Evolutionary conservation across 345 rosid genomes (phyloP), one percentile per base, ranked within the genome.

Genomic region (Brassica rapa): DNA sequence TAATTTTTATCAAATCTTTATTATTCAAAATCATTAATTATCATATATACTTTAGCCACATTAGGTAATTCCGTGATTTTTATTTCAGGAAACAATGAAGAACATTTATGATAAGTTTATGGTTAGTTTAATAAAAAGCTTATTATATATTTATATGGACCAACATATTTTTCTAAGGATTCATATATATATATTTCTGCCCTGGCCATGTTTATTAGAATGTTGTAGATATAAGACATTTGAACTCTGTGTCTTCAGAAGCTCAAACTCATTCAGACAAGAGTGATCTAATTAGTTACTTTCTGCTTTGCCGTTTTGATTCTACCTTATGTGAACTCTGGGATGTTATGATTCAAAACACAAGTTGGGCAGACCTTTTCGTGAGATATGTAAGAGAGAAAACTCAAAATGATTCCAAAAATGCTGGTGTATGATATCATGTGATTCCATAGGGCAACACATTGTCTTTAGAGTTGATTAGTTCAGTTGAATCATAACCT

Each of bases 181-280:
- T 63, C 8, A 19, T 19, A 19, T 39, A 70, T 81, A 69, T 75
- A 3, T 10, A 78, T 79, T 81, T 84, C 80, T 82, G 88, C 66
- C 93, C 94, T 80, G 87, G 79, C 96, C 70, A 85, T 61, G 84
- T 90, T 87, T 15, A 10, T 10, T 41, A 35, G 49, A 41, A 41
- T 43, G 51, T 11, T 12, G 51, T 12, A 43, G n/a, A 12, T 43
- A 11, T 43, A 43, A 46, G 55, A 2, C 16, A 46, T 46, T 46
- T 46, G 55, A 14, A 16, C 16, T 4, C 55, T 46, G 16, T 14
- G 16, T 46, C 55, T 46, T 46, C 16, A 4, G 16, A 46, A 14
- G n/a, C 55, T 46, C 16, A 46, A 4, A 14, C 16, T 14, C 16
- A 12, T 46, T 46, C 55, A 46, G 55, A 46, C 16, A 46, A 46